Evolutionary conservation across 164 flowering plant genomes (phyloP).

Genomic region (Euptelea pleiosperma): DNA sequence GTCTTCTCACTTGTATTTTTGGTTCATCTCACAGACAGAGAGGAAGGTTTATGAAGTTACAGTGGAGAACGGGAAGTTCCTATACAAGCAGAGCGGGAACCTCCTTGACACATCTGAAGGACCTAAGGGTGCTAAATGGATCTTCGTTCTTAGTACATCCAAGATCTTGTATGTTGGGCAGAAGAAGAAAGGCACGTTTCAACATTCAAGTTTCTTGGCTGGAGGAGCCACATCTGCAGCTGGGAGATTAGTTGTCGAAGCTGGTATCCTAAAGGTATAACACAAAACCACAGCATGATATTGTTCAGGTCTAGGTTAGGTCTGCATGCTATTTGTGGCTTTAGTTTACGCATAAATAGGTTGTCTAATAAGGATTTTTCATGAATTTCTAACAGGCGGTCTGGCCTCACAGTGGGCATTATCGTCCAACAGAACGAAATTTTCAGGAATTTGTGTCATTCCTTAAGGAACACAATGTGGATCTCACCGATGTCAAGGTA

Average conservation of each 20-base stretch:
- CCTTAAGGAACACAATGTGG: slow-evolving; percentile 60
- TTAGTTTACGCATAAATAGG: not conserved
- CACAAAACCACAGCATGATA: not conserved
- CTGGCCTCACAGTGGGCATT: slow-evolving; percentile 99
- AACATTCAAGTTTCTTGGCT: slow-evolving; percentile 94
- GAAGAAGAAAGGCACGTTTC: slow-evolving; percentile 85
- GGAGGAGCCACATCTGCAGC: slow-evolving; percentile 98
- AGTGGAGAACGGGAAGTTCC: slow-evolving; percentile 56
- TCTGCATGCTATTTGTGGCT: not conserved
- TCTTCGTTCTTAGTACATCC: slow-evolving; percentile 87
- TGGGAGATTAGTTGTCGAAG: slow-evolving; percentile 68
- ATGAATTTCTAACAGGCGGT: slow-evolving; percentile 51
- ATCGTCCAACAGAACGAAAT: slow-evolving; percentile 90
- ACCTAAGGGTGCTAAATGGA: slow-evolving; percentile 73
- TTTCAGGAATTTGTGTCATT: slow-evolving; percentile 72
- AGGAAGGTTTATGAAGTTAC: slow-evolving; percentile 69
- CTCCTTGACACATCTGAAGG: slow-evolving; percentile 58
- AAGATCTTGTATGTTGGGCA: slow-evolving; percentile 68
- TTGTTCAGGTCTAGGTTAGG: not conserved
- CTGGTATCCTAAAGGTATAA: slow-evolving; percentile 72
- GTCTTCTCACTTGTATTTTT: not conserved
- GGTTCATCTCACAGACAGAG: slow-evolving; percentile 49
- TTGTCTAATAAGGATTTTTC: not conserved
- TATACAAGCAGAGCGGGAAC: slow-evolving; percentile 50
- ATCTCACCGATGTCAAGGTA: slow-evolving; percentile 78